A percentile compares a stretch with the other conserved stretches of the same genome.
Evolutionary conservation across 2,329 filamentous ascomycete genomes (phyloP).

Genomic region (Gliomastix tumulicola): DNA sequence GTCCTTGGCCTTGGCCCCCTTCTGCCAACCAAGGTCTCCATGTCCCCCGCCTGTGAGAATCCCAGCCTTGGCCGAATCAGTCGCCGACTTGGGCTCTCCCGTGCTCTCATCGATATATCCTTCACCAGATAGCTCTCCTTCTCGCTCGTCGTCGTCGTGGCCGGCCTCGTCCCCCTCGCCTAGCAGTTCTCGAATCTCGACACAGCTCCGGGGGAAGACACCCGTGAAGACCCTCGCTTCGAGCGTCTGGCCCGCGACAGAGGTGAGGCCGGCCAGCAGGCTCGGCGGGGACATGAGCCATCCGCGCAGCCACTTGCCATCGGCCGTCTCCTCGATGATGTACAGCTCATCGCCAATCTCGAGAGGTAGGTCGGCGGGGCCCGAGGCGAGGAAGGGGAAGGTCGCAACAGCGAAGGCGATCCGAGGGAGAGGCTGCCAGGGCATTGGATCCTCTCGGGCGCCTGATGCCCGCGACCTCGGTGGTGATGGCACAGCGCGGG

Average conservation of each 20-base stretch:
- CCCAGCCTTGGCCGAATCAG: conserved; percentile 46
- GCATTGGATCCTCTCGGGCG: conserved; percentile 52
- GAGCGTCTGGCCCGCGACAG: conserved; percentile 83
- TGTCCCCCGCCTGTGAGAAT: conserved; percentile 18
- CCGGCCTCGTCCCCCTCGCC: conserved; percentile 60
- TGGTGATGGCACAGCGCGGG: too few relatives aligned
- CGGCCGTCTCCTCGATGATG: conserved; percentile 92
- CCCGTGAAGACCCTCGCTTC: conserved; percentile 97
- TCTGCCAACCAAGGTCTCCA: conserved; percentile 8
- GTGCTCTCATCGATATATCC: conserved; percentile 11
- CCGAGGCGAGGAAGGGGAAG: conserved; percentile 84
- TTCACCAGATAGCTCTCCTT: conserved; percentile 12
- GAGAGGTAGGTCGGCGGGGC: conserved; percentile 85
- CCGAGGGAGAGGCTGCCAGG: conserved; percentile 93
- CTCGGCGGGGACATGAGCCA: conserved; percentile 94
- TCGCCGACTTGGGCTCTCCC: conserved; percentile 20
- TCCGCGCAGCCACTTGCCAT: conserved; percentile 89
- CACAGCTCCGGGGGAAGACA: conserved; percentile 91
- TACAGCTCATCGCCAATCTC: conserved; percentile 98
- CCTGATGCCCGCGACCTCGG: too few relatives aligned
- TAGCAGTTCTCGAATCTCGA: conserved; percentile 88
- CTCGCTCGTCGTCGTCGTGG: conserved; percentile 29
- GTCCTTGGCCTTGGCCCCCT: conserved; percentile 15
- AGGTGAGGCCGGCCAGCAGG: conserved; percentile 84
- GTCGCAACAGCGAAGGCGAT: conserved; percentile 98